phyloP scores from a whole-genome alignment of 1,284 basidiomycete species.

The Boletus subluridellus region DNA sequence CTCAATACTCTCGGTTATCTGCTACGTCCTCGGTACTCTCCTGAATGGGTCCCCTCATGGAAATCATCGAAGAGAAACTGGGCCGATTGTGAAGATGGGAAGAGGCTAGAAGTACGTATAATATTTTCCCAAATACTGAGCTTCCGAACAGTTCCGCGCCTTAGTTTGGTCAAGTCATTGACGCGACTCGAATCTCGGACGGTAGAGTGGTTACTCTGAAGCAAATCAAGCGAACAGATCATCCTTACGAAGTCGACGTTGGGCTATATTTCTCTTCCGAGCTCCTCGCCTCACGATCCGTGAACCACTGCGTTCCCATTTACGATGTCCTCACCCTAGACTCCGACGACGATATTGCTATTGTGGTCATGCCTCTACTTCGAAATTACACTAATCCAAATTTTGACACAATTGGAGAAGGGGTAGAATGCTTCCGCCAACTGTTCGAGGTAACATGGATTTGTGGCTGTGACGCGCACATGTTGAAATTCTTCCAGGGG shows the following conservation, averaged over 20 bases:
- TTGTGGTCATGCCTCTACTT: constrained; percentile 36
- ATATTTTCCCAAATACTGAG: too few species aligned
- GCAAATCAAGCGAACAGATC: constrained; percentile 1
- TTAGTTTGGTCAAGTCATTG: constrained; percentile 18
- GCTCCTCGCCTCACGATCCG: constrained; percentile 12
- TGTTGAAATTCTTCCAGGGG: constrained; percentile 15
- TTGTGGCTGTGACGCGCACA: too few species aligned
- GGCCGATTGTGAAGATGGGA: constrained; percentile 8
- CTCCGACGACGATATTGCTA: background rate
- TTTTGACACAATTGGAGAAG: constrained; percentile 37
- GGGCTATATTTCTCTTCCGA: constrained; percentile 20
- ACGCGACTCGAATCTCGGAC: constrained; percentile 34
- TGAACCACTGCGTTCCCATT: constrained; percentile 37
- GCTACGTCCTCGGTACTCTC: constrained; percentile 35
- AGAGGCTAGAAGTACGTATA: constrained; percentile 11
- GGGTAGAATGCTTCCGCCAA: constrained; percentile 34
- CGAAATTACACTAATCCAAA: constrained; percentile 20
- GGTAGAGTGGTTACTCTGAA: constrained; percentile 33
- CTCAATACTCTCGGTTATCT: constrained; percentile 31
- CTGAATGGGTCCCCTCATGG: constrained; percentile 39
- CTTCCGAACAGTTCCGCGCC: too few species aligned
- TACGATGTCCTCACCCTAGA: constrained; percentile 27
- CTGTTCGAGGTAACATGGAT: constrained; percentile 40
- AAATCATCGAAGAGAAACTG: constrained; percentile 5
- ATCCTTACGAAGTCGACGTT: constrained; percentile 29